Evolutionary conservation across 148 eudicot genomes (phyloP).

Genomic region (Rhododendron kiyosumense): DNA sequence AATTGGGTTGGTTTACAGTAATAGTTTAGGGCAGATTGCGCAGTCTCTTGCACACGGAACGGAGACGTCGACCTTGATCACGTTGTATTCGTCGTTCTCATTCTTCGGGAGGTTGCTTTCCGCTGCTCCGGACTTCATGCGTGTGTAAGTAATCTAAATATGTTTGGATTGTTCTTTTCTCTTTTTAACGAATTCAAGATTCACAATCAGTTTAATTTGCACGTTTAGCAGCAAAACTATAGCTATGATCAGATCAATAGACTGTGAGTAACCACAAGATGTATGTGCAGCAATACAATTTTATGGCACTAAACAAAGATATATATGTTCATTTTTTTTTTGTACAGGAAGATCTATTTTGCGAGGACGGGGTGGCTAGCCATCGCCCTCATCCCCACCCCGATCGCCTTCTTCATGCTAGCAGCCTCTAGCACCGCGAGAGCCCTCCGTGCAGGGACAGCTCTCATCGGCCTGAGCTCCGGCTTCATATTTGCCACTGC

Average conservation of each 20-base stretch:
- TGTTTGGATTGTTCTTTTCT: no score
- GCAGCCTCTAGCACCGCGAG: constrained; percentile 9
- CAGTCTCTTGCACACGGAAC: constrained; percentile 60
- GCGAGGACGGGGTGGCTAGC: constrained; percentile 31
- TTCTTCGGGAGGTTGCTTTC: constrained; percentile 84
- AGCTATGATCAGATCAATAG: not conserved
- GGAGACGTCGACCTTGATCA: constrained; percentile 31
- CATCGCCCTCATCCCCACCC: constrained; percentile 19
- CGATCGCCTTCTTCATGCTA: constrained; percentile 20
- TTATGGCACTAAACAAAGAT: not conserved
- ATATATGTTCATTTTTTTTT: not conserved
- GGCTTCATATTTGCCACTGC: constrained; percentile 29
- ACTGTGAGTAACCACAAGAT: not conserved
- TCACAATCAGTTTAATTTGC: not conserved
- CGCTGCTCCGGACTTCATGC: constrained; percentile 67
- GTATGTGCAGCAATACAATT: not conserved
- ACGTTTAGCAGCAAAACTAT: not conserved
- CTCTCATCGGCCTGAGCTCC: constrained; percentile 24
- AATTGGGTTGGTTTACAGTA: constrained; percentile 75
- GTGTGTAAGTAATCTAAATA: constrained; percentile 43
- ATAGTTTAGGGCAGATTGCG: constrained; percentile 82
- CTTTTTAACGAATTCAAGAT: not conserved
- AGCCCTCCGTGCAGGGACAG: constrained; percentile 13
- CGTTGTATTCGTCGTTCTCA: constrained; percentile 73
- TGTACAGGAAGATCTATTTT: constrained; percentile 23